Base-by-base conservation (phyloP, 306 rosid genomes). In the Sechiopsis laciniata region DNA sequence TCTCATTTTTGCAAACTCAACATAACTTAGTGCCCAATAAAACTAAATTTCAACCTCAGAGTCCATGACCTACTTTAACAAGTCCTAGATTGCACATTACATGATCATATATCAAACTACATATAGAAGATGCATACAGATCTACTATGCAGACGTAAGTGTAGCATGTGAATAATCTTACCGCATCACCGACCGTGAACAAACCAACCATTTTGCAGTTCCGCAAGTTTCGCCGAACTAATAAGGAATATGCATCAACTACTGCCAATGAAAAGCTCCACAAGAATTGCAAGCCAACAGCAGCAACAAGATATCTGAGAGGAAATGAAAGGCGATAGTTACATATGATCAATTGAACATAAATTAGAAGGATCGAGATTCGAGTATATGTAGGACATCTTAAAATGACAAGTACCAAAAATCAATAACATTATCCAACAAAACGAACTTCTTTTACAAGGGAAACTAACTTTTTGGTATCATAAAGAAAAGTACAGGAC, bases 211-310 rank as follows among this genome's bases (percentile, higher is more conserved):
- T 52, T 62, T 51, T 74, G 68, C 59, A 60, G 22, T 76, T 79
- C 12, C 81, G 20, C 67, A 83, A 79, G 20, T 81, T 79, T 55
- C 86, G 78, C 57, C 79, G 57, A 35, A 83, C 85, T 45, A 32
- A 60, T 22, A 82, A 54, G 29, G 83, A 80, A 82, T 82, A 73
- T 61, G 74, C 51, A 83, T 83, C 86, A 76, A 83, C 79, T 69
- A 79, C 42, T 32, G 75, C 83, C 67, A 83, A 74, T n/a, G 83
- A 76, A 58, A 83, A 74, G 64, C 86, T 83, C 86, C 86, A 83
- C 77, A 76, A 59, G 55, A 81, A 79, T 69, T 83, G 86, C 81
- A 83, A 79, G 75, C 86, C 71, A 55, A 79, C 86, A 26, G 81
- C 83, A 76, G 80, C 83, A 35, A 79, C 81, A 74, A 83, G 86